These are phyloP conservation scores for Fragaria iinumae DNA, from an alignment of 306 rosid genomes.

Conservation along the genomic window DNA sequence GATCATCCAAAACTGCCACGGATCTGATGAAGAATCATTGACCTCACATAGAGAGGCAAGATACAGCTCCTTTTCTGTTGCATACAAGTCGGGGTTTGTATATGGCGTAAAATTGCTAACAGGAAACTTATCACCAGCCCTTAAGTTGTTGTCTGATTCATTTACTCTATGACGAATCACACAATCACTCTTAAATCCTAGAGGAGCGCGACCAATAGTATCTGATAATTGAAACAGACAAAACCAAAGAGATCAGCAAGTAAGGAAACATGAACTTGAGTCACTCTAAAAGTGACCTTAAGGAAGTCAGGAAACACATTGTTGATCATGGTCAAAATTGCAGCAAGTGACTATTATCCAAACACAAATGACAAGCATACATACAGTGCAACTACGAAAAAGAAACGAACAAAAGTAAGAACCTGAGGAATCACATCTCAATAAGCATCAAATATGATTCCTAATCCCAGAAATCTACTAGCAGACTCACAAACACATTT, in stretches of 20 bases:
- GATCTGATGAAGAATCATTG: slow-evolving; percentile 23
- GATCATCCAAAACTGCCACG: slow-evolving; percentile 66
- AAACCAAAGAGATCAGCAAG: not conserved
- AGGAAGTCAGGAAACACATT: not conserved
- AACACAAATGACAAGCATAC: not conserved
- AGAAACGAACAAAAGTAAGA: not conserved
- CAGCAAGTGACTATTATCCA: not conserved
- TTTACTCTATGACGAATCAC: slow-evolving; percentile 34
- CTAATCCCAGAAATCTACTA: not conserved
- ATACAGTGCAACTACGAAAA: not conserved
- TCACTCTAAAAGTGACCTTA: not conserved
- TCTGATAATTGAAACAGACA: slow-evolving; percentile 14
- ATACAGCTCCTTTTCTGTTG: slow-evolving; percentile 47
- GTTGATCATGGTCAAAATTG: not conserved
- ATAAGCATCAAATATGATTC: slow-evolving; percentile 7
- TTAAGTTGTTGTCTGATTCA: slow-evolving; percentile 39
- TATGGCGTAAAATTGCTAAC: slow-evolving; percentile 24
- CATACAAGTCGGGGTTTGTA: slow-evolving; percentile 43
- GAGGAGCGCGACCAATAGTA: not conserved
- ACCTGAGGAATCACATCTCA: not conserved
- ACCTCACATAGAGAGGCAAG: slow-evolving; percentile 47
- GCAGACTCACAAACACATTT: not conserved
- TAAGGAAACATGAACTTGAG: not conserved
- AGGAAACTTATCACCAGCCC: slow-evolving; percentile 43
- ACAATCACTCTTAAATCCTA: slow-evolving; percentile 14